These are phyloP conservation scores for Penicillium occitanis DNA, from an alignment of 2,329 filamentous ascomycete species.

Conservation along the genomic window DNA sequence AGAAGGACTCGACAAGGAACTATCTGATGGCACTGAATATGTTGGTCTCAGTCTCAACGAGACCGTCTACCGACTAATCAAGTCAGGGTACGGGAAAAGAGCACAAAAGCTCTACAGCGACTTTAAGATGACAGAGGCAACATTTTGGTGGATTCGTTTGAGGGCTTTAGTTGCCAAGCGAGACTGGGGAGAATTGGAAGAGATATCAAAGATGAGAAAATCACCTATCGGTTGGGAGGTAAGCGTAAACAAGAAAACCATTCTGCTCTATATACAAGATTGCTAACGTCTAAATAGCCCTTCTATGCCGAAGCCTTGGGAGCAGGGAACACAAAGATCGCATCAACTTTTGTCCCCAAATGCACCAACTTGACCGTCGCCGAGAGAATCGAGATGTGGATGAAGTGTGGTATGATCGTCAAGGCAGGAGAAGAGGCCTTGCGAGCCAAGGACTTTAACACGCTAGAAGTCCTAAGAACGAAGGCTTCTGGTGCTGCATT, in stretches of 20 bases:
- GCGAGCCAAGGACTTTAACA: conserved; percentile 72
- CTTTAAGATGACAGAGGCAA: conserved; percentile 90
- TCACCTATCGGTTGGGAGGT: conserved; percentile 97
- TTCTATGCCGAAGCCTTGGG: conserved; percentile 88
- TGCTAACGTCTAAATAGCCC: conserved; percentile 56
- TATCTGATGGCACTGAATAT: conserved; percentile 64
- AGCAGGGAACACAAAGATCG: conserved; percentile 86
- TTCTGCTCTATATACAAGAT: conserved; percentile 21
- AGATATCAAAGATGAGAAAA: conserved; percentile 71
- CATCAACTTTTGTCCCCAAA: conserved; percentile 81
- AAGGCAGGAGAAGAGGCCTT: conserved; percentile 91
- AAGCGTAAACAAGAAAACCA: conserved; percentile 37
- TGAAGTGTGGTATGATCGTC: conserved; percentile 86
- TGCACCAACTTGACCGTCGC: conserved; percentile 69
- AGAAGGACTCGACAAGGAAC: conserved; percentile 79
- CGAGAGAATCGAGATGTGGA: conserved; percentile 85
- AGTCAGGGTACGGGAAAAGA: conserved; percentile 76
- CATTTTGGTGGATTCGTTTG: conserved; percentile 82
- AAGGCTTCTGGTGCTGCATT: conserved; percentile 69
- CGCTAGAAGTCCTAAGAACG: conserved; percentile 70
- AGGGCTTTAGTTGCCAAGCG: conserved; percentile 85
- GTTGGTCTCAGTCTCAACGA: conserved; percentile 84
- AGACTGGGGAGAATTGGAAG: conserved; percentile 90
- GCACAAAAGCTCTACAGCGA: conserved; percentile 86
- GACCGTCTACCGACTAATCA: conserved; percentile 85